phyloP scores from a whole-genome alignment of 1,284 basidiomycete genomes.

The Trametes versicolor region DNA sequence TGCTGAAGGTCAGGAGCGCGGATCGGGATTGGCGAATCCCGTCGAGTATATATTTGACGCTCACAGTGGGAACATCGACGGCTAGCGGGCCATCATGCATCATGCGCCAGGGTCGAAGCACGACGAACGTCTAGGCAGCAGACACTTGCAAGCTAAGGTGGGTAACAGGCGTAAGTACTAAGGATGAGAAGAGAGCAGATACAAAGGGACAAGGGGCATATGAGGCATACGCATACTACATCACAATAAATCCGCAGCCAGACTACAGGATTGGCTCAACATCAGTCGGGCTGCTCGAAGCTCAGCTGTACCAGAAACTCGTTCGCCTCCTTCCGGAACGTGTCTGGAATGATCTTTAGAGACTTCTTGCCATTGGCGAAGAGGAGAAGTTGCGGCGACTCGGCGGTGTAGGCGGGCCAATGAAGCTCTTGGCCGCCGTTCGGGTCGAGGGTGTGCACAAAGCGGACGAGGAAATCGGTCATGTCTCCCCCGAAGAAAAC shows the following conservation, averaged over 20 bases:
- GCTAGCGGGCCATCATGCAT: background rate
- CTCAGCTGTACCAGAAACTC: slow-evolving; percentile 30
- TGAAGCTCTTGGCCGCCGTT: slow-evolving; percentile 45
- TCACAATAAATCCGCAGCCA: background rate
- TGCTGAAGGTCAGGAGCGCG: background rate
- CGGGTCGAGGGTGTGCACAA: slow-evolving; percentile 28
- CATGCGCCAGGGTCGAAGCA: too few species aligned
- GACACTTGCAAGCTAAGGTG: too few species aligned
- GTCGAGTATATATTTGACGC: background rate
- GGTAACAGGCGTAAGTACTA: too few species aligned
- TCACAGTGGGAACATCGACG: background rate
- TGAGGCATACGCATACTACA: too few species aligned
- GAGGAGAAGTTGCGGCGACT: slow-evolving; percentile 52
- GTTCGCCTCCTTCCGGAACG: slow-evolving; percentile 50
- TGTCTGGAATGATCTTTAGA: slow-evolving; percentile 50
- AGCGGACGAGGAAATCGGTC: slow-evolving; percentile 34
- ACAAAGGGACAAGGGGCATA: too few species aligned
- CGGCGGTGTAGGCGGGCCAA: slow-evolving; percentile 60
- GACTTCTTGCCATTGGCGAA: slow-evolving; percentile 54
- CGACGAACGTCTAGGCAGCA: too few species aligned
- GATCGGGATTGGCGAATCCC: background rate
- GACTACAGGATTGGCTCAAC: background rate
- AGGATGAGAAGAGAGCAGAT: too few species aligned
- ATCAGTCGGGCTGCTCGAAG: slow-evolving; percentile 23
- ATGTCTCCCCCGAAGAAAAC: slow-evolving; percentile 34